A percentile compares a stretch with the other conserved stretches of the same genome.
phyloP scores from a whole-genome alignment of 2,329 filamentous ascomycete genomes.

The Coleophoma crateriformis region DNA sequence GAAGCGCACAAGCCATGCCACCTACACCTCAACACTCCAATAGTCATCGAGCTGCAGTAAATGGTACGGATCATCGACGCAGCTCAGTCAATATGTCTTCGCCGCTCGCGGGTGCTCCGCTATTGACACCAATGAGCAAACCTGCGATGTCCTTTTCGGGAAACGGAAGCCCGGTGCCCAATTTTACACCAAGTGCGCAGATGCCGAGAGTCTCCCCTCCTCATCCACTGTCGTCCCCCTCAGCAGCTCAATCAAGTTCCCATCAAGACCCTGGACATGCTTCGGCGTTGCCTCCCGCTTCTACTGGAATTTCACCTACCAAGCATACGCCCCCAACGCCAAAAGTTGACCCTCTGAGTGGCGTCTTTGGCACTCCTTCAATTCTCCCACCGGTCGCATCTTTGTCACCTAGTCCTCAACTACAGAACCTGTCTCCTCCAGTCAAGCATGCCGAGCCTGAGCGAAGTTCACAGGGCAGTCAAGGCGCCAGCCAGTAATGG shows the following conservation, averaged over 20 bases:
- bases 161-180: conserved; percentile 7
- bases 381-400: conserved; percentile 53
- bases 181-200: conserved; percentile 6
- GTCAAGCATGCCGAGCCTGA: conserved; percentile 39
- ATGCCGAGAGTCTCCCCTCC: conserved; percentile 3
- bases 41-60: conserved; percentile 11
- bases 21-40: conserved; percentile 5
- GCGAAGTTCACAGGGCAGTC: conserved; percentile 10
- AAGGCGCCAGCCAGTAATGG: conserved; percentile 11
- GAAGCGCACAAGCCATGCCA: conserved; percentile 5
- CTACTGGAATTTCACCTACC: conserved; percentile 36
- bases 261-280: conserved; percentile 12
- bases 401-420: conserved; percentile 50
- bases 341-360: conserved; percentile 19
- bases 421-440: conserved; percentile 55
- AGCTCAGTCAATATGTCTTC: conserved; percentile 22
- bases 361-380: conserved; percentile 26
- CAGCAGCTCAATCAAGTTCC: background rate
- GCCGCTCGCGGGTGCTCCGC: conserved; percentile 20
- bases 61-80: conserved; percentile 14
- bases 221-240: conserved; percentile 5
- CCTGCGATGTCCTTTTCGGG: conserved; percentile 6
- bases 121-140: conserved; percentile 20
- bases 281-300: conserved; percentile 24
- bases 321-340: conserved; percentile 33